phyloP scores from a whole-genome alignment of 352 stramenopile genomes.

The Phytopythium oedochilum region DNA sequence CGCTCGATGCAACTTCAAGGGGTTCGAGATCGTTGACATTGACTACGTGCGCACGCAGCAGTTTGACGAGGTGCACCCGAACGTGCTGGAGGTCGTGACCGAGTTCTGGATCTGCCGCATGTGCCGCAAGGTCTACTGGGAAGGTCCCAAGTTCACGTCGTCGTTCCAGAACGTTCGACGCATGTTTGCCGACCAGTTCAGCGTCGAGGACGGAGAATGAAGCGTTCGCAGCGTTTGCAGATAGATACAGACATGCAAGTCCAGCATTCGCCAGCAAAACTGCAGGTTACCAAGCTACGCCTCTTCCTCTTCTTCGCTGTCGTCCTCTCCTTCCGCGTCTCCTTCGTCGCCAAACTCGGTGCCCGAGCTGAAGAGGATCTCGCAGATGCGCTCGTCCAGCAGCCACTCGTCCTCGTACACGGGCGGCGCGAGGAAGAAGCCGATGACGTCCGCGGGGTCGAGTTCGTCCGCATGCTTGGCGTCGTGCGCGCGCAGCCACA shows the following conservation, averaged over 20 bases:
- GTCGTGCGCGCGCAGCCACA: conserved; percentile 44
- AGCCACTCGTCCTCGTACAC: conserved; percentile 76
- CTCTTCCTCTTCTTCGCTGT: conserved; percentile 15
- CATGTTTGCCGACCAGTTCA: too few species aligned
- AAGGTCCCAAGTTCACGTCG: too few species aligned
- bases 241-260: too few species aligned
- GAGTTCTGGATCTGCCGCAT: conserved; percentile 66
- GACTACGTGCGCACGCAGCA: conserved; percentile 48
- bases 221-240: too few species aligned
- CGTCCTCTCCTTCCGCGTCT: conserved; percentile 12
- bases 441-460: conserved; percentile 51
- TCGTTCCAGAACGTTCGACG: too few species aligned
- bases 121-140: conserved; percentile 76
- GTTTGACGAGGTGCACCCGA: conserved; percentile 43
- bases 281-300: too few species aligned
- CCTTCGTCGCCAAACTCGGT: conserved; percentile 28
- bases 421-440: conserved; percentile 67
- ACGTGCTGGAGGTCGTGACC: conserved; percentile 51
- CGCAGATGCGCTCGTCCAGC: conserved; percentile 69
- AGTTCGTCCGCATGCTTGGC: conserved; percentile 48
- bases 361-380: conserved; percentile 57
- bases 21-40: conserved; percentile 55
- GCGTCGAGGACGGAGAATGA: too few species aligned
- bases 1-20: conserved; percentile 67
- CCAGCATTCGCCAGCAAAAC: too few species aligned